Conservation (phyloP, 2,329 filamentous ascomycete species). For the Claviceps sp. region DNA sequence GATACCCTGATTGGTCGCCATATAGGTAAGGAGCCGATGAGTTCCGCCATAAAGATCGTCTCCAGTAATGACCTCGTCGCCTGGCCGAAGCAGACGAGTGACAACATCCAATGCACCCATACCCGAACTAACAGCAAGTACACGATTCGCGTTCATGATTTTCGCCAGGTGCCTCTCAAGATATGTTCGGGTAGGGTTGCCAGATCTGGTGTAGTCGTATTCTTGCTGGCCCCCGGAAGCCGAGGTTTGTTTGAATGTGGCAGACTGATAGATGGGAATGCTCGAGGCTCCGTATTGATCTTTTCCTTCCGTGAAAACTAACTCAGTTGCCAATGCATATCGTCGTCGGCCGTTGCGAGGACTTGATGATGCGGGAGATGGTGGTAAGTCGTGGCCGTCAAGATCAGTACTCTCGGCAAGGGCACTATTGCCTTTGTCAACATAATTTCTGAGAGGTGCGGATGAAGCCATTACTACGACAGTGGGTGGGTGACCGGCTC, state of each 20-base stretch:
- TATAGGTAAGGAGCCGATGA: slow-evolving; percentile 83
- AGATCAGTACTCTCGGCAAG: slow-evolving; percentile 51
- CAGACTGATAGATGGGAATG: slow-evolving; percentile 95
- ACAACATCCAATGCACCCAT: slow-evolving; percentile 98
- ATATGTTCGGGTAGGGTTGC: slow-evolving; percentile 91
- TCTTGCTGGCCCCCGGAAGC: slow-evolving; percentile 66
- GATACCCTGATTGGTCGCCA: slow-evolving; percentile 81
- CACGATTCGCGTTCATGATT: slow-evolving; percentile 91
- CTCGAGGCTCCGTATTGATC: slow-evolving; percentile 97
- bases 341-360: slow-evolving; percentile 68
- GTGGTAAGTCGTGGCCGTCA: slow-evolving; percentile 74
- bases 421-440: not conserved
- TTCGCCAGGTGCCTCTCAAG: slow-evolving; percentile 94
- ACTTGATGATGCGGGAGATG: slow-evolving; percentile 85
- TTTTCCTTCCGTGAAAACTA: slow-evolving; percentile 90
- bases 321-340: slow-evolving; percentile 88
- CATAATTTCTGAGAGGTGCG: not conserved
- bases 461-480: slow-evolving; percentile 1
- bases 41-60: slow-evolving; percentile 95
- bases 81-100: slow-evolving; percentile 74
- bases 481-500: not conserved
- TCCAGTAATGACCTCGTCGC: slow-evolving; percentile 93
- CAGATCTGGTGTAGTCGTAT: slow-evolving; percentile 97
- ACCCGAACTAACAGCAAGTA: slow-evolving; percentile 85
- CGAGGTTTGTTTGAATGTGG: slow-evolving; percentile 90